phyloP scores from a whole-genome alignment of 495 filamentous ascomycete genomes.

The Penicillium cataractarum region DNA sequence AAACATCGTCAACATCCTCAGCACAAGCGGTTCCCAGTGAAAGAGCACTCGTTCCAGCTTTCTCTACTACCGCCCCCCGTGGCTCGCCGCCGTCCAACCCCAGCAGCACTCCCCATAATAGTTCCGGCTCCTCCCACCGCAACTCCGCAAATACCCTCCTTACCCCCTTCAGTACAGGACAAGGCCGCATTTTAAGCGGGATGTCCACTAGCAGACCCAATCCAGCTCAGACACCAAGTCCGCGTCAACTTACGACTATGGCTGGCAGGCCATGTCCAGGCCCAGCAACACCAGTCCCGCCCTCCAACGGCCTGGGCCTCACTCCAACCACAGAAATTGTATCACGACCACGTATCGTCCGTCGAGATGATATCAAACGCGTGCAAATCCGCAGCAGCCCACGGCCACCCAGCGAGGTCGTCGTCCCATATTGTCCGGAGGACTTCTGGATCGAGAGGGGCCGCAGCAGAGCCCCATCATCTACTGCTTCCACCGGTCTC shows the following conservation, averaged over 20 bases:
- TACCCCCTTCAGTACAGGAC: slow-evolving; percentile 10
- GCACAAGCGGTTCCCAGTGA: background rate
- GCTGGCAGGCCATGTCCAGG: background rate
- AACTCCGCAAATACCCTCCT: slow-evolving; percentile 14
- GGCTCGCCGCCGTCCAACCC: slow-evolving; percentile 1
- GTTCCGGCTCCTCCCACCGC: slow-evolving; percentile 14
- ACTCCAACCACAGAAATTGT: slow-evolving; percentile 34
- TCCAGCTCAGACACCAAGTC: background rate
- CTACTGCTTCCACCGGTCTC: slow-evolving; percentile 3
- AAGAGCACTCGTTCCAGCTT: background rate
- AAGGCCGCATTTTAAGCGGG: slow-evolving; percentile 6
- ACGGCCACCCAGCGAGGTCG: slow-evolving; percentile 30
- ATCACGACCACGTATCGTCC: slow-evolving; percentile 39
- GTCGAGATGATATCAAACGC: slow-evolving; percentile 41
- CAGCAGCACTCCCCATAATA: slow-evolving; percentile 2
- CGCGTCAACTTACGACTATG: background rate
- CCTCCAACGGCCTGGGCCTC: slow-evolving; percentile 13
- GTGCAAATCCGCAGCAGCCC: slow-evolving; percentile 39
- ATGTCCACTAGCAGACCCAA: background rate
- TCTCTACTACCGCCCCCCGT: slow-evolving; percentile 2
- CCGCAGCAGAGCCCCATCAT: background rate
- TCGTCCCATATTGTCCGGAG: slow-evolving; percentile 37
- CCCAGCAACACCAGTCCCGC: slow-evolving; percentile 6
- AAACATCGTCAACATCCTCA: background rate
- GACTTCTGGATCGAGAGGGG: slow-evolving; percentile 38